Conservation (phyloP, 1,139 yeast genomes). For the Zygosaccharomyces sapae region DNA sequence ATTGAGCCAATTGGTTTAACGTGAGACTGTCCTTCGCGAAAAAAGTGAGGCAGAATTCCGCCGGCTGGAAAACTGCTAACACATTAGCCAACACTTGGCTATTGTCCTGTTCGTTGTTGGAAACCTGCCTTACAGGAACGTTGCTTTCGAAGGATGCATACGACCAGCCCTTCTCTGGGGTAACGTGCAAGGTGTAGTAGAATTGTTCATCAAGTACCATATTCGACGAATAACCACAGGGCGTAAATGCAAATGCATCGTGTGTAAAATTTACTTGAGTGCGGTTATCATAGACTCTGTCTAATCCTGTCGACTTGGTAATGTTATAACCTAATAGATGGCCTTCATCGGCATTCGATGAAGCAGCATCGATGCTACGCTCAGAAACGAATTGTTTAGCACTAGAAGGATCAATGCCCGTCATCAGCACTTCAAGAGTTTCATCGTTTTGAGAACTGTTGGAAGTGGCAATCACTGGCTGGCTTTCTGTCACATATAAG, state of each 20-base stretch:
- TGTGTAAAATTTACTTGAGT: conserved; percentile 45
- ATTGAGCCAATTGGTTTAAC: conserved; percentile 40
- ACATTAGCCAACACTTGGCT: conserved; percentile 54
- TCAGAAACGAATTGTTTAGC: conserved; percentile 54
- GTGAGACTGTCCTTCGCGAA: conserved; percentile 37
- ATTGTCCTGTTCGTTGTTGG: conserved; percentile 37
- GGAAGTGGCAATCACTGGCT: conserved; percentile 14
- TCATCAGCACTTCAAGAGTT: conserved; percentile 89
- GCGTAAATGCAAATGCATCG: conserved; percentile 91
- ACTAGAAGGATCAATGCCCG: conserved; percentile 60
- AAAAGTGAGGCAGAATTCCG: conserved; percentile 69
- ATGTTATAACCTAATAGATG: conserved; percentile 70
- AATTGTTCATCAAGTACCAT: conserved; percentile 58
- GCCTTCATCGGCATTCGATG: conserved; percentile 60
- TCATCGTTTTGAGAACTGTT: conserved; percentile 46
- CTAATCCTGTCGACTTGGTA: conserved; percentile 58
- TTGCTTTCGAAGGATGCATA: conserved; percentile 95
- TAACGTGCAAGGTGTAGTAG: conserved; percentile 88
- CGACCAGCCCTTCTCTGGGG: conserved; percentile 93
- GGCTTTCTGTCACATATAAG: conserved; percentile 60
- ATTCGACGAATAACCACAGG: conserved; percentile 94
- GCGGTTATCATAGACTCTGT: conserved; percentile 46
- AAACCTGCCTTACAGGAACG: conserved; percentile 46
- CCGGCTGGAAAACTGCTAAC: conserved; percentile 65
- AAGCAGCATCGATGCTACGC: conserved; percentile 37